Evolutionary conservation across 2,329 filamentous ascomycete genomes (phyloP).

Genomic region (Fusarium illudens): DNA sequence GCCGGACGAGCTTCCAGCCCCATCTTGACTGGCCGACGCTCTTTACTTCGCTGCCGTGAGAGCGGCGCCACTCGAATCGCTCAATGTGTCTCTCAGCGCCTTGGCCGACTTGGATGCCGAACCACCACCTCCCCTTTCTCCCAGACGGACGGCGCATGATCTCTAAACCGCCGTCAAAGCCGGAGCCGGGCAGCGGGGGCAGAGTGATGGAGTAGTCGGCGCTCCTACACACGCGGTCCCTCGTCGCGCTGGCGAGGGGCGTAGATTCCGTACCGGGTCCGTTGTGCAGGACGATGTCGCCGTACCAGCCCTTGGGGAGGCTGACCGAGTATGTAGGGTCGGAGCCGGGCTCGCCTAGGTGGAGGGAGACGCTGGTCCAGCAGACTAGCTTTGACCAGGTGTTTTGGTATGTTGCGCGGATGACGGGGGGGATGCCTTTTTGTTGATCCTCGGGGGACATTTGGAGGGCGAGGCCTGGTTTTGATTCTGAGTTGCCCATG

Average conservation of each 20-base stretch:
- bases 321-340: conserved; percentile 25
- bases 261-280: conserved; percentile 13
- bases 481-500: conserved; percentile 34
- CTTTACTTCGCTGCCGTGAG: conserved; percentile 31
- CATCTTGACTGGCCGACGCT: conserved; percentile 26
- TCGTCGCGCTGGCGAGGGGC: conserved; percentile 13
- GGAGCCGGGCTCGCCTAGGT: conserved; percentile 19
- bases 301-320: conserved; percentile 16
- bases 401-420: conserved; percentile 27
- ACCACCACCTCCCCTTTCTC: conserved; percentile 30
- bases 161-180: conserved; percentile 7
- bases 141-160: conserved; percentile 19
- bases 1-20: conserved; percentile 40
- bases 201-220: conserved; percentile 27
- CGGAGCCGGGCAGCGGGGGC: conserved; percentile 5
- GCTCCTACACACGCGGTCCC: neutral
- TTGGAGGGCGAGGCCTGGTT: conserved; percentile 4
- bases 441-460: conserved; percentile 7
- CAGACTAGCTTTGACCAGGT: conserved; percentile 12
- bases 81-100: conserved; percentile 18
- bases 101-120: conserved; percentile 30
- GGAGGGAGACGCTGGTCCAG: neutral
- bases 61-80: conserved; percentile 38
- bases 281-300: conserved; percentile 30
- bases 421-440: conserved; percentile 12